Base-by-base conservation (phyloP, 805 yeast genomes). In the Saccharomycopsis sp. region DNA sequence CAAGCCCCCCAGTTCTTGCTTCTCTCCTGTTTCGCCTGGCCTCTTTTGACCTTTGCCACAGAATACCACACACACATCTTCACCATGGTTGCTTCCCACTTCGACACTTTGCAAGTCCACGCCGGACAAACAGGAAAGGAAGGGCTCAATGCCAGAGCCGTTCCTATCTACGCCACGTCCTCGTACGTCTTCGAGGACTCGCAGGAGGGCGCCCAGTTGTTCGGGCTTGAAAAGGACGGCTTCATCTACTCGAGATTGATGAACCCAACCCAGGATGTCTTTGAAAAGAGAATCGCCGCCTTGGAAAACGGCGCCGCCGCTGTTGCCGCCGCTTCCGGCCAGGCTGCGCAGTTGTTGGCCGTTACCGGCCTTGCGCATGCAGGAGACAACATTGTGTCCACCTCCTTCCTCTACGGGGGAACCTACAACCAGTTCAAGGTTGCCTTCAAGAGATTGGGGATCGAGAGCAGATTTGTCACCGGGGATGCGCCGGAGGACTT, bases 381-480 rank as follows among this genome's bases (percentile, higher is more conserved):
- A 57, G 98, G 98, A 66, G 96, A 90, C 70, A 94, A 94, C 75
- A 81, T 92, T 64, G 82, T 92, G 57, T 85, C 97, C 34, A 85
- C 97, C 23, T 81, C 96, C 4, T 89, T 70, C 76, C 77, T 92
- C 62, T 92, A 94, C 70, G 99, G 99, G 64, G 99, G 99, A 67
- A 91, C 97, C 59, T 91, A 86, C 76, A 92, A 92, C 71, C 97
- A 92, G 71, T 89, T 92, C 79, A 91, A 90, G 73, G 95, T 90
- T 64, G 85, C 94, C 21, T 87, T 92, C 79, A 88, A 89, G 74
- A 82, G 95, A 69, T 76, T 91, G 56, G 97, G 97, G 34, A 86
- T 92, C 64, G 90, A 87, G 68, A 80, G 88, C 55, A 81, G 91
- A 67, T 91, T 91, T 67, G 96, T 91, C 55, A 73, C 84, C 46